Base-by-base conservation (phyloP, 164 flowering plant species). In the Akebia trifoliata region DNA sequence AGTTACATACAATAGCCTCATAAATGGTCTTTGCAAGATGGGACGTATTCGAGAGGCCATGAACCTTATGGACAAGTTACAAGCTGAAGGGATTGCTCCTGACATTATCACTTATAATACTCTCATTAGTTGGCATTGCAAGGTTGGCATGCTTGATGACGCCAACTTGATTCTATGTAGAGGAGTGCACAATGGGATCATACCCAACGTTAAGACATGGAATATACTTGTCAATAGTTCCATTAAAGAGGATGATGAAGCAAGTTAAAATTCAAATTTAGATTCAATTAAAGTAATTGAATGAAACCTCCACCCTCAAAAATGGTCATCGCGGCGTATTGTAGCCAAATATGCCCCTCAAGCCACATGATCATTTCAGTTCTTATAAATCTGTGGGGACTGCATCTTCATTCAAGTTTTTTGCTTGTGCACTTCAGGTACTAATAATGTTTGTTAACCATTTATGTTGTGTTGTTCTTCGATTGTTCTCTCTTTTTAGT, bases 91-190 rank as follows among this genome's bases (percentile, higher is more conserved):
- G 46, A 66, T 84, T 28, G 14, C 30, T 51, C 96, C 97, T 0
- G 90, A 90, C 67, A 73, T 74, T 29, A 56, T 87, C 47, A 84
- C 92, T 50, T 93, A 93, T 48, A 86, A 90, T 62, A 90, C 92
- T 28, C 67, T 93, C 52, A 86, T 93, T 38, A 72, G 79, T 64
- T 86, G 90, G 81, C 75, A 77, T 44, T 90, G 90, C 78, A 86
- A 75, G 69, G 69, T 25, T n/a, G 84, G 80, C 50, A 60, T 76
- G 83, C 44, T 75, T 56, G 74, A 78, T 46, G 86, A 86, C 21
- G 97, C 95, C 4, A 76, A 64, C 72, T 48, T 65, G 11, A 74
- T 93, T 59, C 61, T 93, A 14, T 24, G 17, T 43, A 78, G 70
- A 68, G 93, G 87, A 18, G 61, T 90, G 28, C 60, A 68, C 25